Evolutionary conservation across 495 filamentous ascomycete genomes (phyloP).

Genomic region (Delitschia confertaspora): DNA sequence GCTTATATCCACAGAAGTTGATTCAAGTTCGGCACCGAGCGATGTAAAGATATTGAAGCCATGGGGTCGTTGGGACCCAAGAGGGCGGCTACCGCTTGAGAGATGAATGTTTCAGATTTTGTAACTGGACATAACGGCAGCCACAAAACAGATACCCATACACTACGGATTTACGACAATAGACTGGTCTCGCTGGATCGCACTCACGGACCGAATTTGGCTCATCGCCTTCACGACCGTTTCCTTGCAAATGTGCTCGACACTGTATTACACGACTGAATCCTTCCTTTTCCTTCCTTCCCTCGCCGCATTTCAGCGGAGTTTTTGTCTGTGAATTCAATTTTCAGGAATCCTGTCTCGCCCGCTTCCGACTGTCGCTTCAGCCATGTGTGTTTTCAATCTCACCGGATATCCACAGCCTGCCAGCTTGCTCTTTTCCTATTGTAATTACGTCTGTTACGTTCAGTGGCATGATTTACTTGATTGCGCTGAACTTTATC

Average conservation of each 20-base stretch:
- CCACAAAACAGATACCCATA: constrained; percentile 6
- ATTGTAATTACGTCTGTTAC: no score
- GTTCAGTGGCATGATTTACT: no score
- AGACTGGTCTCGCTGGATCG: constrained; percentile 6
- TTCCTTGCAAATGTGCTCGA: background rate
- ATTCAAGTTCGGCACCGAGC: constrained; percentile 8
- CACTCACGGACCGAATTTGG: constrained; percentile 3
- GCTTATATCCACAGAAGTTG: constrained; percentile 1
- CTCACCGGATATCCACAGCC: no score
- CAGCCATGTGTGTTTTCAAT: no score
- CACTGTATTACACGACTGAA: no score
- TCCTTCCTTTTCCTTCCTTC: background rate
- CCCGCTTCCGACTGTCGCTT: background rate
- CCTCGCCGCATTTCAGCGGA: background rate
- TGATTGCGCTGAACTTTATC: no score
- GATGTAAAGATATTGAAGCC: constrained; percentile 11
- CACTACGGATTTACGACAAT: constrained; percentile 27
- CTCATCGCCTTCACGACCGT: constrained; percentile 23
- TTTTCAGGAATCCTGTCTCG: background rate
- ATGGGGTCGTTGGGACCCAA: constrained; percentile 8
- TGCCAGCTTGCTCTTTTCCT: no score
- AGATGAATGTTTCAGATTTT: constrained; percentile 2
- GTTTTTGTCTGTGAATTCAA: background rate
- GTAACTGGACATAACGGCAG: background rate
- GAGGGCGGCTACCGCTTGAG: background rate